Conservation (phyloP, 768 basidiomycete genomes). For the Piloderma croceum region DNA sequence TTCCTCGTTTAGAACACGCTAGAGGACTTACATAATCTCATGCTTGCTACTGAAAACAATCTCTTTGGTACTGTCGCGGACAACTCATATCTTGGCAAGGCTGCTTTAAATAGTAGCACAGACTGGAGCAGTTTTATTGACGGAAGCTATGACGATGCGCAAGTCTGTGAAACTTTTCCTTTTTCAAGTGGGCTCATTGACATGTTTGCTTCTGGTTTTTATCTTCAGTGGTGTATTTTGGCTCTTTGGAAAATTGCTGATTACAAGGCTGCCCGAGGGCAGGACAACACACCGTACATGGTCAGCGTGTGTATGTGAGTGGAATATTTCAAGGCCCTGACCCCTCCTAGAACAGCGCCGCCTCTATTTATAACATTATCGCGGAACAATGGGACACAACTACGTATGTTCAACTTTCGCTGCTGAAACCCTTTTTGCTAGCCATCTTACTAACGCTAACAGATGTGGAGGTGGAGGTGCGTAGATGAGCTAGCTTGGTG, state of each 20-base stretch:
- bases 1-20: slow-evolving; percentile 41
- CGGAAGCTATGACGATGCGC: slow-evolving; percentile 51
- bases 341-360: slow-evolving; percentile 39
- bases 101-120: slow-evolving; percentile 34
- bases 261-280: slow-evolving; percentile 41
- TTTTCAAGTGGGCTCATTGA: too few species aligned
- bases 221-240: slow-evolving; percentile 47
- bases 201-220: neutral
- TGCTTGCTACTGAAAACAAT: slow-evolving; percentile 43
- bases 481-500: neutral
- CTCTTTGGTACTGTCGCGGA: slow-evolving; percentile 36
- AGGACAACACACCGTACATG: slow-evolving; percentile 18
- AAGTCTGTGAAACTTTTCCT: slow-evolving; percentile 35
- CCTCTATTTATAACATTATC: slow-evolving; percentile 46
- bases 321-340: too few species aligned
- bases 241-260: slow-evolving; percentile 54
- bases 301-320: too few species aligned
- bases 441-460: too few species aligned
- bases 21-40: slow-evolving; percentile 54
- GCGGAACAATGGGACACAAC: slow-evolving; percentile 44
- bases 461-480: slow-evolving; percentile 51
- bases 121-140: slow-evolving; percentile 40
- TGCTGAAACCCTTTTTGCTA: too few species aligned
- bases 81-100: slow-evolving; percentile 39
- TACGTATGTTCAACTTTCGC: too few species aligned